Evolutionary conservation across 495 filamentous ascomycete genomes (phyloP), one percentile per base, ranked within the genome.

Genomic region (Penicillium paradoxum): DNA sequence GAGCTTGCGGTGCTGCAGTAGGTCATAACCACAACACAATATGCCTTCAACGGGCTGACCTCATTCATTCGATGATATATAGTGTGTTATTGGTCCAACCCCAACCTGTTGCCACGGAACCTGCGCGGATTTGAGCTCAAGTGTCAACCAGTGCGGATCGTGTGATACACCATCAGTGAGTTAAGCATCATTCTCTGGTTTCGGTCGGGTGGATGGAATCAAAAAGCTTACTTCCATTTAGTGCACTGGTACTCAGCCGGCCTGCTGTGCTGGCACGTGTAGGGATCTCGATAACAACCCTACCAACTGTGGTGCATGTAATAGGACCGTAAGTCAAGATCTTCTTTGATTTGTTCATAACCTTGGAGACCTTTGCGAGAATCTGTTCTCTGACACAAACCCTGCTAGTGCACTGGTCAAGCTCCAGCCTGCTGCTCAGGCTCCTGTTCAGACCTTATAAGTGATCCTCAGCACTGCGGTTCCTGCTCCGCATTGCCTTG

Each of bases 61-160:
- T 57, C 4, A 56, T 9, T n/a, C 9, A 39, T 30, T 19, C 3
- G 4, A 6, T 5, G 8, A 18, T n/a, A 18, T 30, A n/a, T 41
- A 60, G 60, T 63, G 60, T 32, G 17, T 29, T 6, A 0, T 48
- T 11, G 60, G 60, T 5, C 24, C 39, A 41, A 6, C 39, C 29
- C 57, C 60, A 51, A 51, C 54, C 29, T 63, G 57, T 45, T 63
- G 60, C 24, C 38, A 52, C 30, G 60, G 60, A 43, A 30, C 18
- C 1, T 63, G 60, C 38, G 22, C 30, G 9, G 60, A 60, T 49
- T 19, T 60, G 15, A 46, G 34, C 9, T 27, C 51, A 6, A 41
- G 37, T 37, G 7, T 53, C 13, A 42, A 27, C 15, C 25, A 47
- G 32, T 63, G 60, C 11, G 60, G 60, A 32, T 11, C 45, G 2